Evolutionary conservation across 176 grass and related monocot species (phyloP).

Genomic region (Chloris gayana): DNA sequence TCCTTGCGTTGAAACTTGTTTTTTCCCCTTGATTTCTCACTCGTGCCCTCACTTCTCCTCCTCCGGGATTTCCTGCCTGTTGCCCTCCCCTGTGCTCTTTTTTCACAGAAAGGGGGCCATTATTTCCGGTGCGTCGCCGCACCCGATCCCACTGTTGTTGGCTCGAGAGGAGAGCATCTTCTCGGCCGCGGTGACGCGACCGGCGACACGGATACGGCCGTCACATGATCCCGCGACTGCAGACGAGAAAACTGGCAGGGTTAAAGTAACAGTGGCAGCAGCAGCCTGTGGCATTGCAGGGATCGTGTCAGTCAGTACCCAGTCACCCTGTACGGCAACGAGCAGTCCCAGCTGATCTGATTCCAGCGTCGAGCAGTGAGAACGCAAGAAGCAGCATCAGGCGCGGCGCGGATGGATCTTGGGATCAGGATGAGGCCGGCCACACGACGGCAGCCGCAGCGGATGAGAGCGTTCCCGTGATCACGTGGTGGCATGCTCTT

Average conservation of each 20-base stretch:
- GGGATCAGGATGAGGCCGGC: too few species aligned
- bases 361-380: too few species aligned
- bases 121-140: too few species aligned
- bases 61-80: too few species aligned
- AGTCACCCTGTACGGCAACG: neutral
- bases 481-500: conserved; percentile 38
- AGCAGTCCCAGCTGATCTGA: too few species aligned
- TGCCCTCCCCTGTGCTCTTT: too few species aligned
- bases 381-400: too few species aligned
- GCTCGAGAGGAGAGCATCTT: neutral
- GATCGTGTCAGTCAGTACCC: neutral
- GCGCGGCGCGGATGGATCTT: too few species aligned
- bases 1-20: neutral
- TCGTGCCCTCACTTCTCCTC: neutral
- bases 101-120: too few species aligned
- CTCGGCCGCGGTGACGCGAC: neutral
- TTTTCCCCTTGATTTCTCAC: too few species aligned
- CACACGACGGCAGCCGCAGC: conserved; percentile 1
- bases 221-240: conserved; percentile 3
- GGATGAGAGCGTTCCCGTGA: neutral
- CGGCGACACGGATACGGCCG: neutral
- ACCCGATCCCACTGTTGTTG: neutral
- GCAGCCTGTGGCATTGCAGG: neutral
- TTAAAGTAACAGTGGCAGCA: neutral
- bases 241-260: neutral